Conservation (phyloP, 345 rosid genomes). For the Euclidium syriacum region DNA sequence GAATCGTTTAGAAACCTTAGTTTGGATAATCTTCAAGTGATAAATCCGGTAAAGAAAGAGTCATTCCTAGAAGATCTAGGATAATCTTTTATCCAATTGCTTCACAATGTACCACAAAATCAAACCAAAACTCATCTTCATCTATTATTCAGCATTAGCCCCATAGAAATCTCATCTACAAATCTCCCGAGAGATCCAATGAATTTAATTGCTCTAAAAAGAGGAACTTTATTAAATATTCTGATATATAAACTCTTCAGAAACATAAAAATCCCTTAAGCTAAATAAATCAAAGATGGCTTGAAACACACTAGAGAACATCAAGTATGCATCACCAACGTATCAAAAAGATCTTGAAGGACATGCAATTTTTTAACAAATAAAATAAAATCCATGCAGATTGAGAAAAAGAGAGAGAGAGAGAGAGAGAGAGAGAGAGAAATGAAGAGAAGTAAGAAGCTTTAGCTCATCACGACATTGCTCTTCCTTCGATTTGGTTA, state of each 20-base stretch:
- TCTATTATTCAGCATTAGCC: neutral
- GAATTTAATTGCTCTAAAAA: neutral
- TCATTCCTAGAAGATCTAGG: neutral
- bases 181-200: constrained; percentile 19
- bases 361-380: constrained; percentile 5
- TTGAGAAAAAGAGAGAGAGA: neutral
- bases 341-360: constrained; percentile 5
- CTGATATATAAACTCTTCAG: neutral
- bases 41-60: neutral
- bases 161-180: neutral
- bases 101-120: neutral
- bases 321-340: constrained; percentile 9
- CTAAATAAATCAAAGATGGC: neutral
- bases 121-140: neutral
- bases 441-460: constrained; percentile 4
- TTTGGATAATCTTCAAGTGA: neutral
- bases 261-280: neutral
- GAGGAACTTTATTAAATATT: neutral
- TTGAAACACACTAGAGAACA: neutral
- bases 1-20: neutral
- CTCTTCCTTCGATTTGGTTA: neutral
- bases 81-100: neutral
- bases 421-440: neutral
- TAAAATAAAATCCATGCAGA: constrained; percentile 20
- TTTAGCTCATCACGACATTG: constrained; percentile 14